Evolutionary conservation across 345 rosid species (phyloP).

Genomic region (Cardamine occulta): DNA sequence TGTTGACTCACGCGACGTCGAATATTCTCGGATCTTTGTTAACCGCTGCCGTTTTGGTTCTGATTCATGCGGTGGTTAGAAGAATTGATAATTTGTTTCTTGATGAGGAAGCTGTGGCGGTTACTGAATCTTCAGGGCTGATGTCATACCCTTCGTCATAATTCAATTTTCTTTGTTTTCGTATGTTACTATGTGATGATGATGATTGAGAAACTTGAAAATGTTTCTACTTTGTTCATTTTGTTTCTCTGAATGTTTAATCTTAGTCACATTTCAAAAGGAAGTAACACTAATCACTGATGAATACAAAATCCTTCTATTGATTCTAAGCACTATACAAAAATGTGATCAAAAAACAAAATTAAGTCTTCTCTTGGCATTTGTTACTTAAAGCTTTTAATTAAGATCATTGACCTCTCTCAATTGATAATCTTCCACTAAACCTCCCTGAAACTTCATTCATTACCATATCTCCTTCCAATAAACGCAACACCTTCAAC

Average conservation of each 20-base stretch:
- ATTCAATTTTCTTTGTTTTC: not conserved
- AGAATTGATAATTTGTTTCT: conserved; percentile 61
- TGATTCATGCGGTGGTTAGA: conserved; percentile 68
- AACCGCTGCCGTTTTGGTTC: conserved; percentile 54
- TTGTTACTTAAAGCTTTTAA: not conserved
- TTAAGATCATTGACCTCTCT: conserved; percentile 40
- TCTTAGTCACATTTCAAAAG: not conserved
- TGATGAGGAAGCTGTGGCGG: conserved; percentile 65
- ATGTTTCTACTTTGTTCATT: not conserved
- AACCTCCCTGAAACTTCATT: conserved; percentile 56
- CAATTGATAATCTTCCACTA: conserved; percentile 58
- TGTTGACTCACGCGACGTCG: conserved; percentile 64
- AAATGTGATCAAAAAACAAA: not conserved
- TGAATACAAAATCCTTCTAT: not conserved
- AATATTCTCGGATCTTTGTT: conserved; percentile 63
- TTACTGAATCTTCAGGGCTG: conserved; percentile 37
- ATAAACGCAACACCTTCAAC: conserved; percentile 77
- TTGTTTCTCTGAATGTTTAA: not conserved
- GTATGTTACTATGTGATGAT: not conserved
- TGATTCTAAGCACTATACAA: not conserved
- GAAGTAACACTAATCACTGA: not conserved
- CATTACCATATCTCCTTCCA: conserved; percentile 80
- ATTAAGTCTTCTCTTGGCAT: conserved; percentile 36
- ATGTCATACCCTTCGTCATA: conserved; percentile 45
- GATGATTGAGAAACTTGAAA: conserved; percentile 9